Base-by-base conservation (phyloP, 2,329 filamentous ascomycete genomes). In the Pseudogymnoascus sp. region DNA sequence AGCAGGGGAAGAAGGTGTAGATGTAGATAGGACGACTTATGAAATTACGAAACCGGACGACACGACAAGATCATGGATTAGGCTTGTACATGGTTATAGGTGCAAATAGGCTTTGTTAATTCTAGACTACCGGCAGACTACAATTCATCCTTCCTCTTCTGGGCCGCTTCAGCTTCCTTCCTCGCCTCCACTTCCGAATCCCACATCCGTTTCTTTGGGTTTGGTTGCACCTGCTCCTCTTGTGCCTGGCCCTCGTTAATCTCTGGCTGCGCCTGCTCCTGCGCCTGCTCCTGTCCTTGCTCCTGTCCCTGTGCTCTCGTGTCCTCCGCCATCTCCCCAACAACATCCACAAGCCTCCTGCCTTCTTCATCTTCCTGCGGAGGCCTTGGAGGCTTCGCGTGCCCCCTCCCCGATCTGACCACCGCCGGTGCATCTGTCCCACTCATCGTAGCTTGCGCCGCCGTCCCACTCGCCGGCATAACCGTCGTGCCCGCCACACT, bases 121-220 rank as follows among this genome's bases (percentile, higher is more conserved):
- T 56, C n/a, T 62, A 50, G 35, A 62, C 53, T 35, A 35, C 15
- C 21, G 7, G 23, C 15, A 59, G 53, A 60, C 35, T 53, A 63
- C 33, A 63, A 26, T 19, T 63, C 61, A 40, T 63, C 61, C 46
- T 59, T 63, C 61, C 46, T 59, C 31, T 59, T 63, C 61, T 59
- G 61, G 50, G 59, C 38, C 7, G 29, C 42, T 46, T 62, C 38
- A 53, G 29, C 42, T 50, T 62, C 40, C 59, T 68, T 73, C 35
- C 62, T 65, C 62, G 66, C 72, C 65, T 78, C 76, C 46, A 69
- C 72, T 31, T 77, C 74, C 64, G 83, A 83, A 67, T 86, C 83
- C 77, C 83, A 85, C 75, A 82, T 81, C 75, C 83, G 81, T 76
- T 87, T 87, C 77, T 82, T 86, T 6, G 83, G 82, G 71, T 87